Evolutionary conservation across 768 basidiomycete species (phyloP), one percentile per base, ranked within the genome.

Genomic region (Lactarius deliciosus): DNA sequence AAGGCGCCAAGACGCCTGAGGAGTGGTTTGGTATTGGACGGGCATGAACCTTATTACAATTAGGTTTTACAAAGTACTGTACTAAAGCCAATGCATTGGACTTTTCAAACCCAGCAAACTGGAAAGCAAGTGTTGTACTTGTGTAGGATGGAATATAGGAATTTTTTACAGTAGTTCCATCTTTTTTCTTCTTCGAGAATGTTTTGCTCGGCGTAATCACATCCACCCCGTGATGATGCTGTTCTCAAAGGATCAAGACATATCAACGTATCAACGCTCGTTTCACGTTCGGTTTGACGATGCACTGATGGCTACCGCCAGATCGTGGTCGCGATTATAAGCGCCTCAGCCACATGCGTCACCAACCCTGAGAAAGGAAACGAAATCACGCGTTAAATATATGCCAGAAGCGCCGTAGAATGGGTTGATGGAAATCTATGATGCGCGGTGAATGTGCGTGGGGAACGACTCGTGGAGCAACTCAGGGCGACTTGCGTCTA

Each of bases 1-100:
- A 81, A n/a, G 93, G 89, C 7, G 77, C 84, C 73, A 86, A 81
- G 76, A 84, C 82, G 2, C 79, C 86, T 57, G 75, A 81, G 56
- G 79, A 90, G 62, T 83, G 86, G 60, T 72, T 83, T 47, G 68
- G n/a, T 5, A 55, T 57, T 28, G 71, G 70, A 10, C 41, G 59
- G 22, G 69, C 63, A 34, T 69, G 25, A 68, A 60, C 57, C 55
- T 34, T 32, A 56, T 30, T 18, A 32, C 7, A 32, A 32, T 20
- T 16, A 18, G 10, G 16, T 34, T 56, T 18, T 32, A 38, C 36
- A 34, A 20, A 32, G 32, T 30, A 55, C 2, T 30, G 15, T 30
- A 25, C 2, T 11, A 13, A 13, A 10, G 47, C 50, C 11, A 25
- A 25, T 25, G 50, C 25, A 22, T 47, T 28, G 50, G 4, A 22